These are phyloP conservation scores for Haplographium delicatum DNA, from an alignment of 495 filamentous ascomycete species.

Conservation along the genomic window DNA sequence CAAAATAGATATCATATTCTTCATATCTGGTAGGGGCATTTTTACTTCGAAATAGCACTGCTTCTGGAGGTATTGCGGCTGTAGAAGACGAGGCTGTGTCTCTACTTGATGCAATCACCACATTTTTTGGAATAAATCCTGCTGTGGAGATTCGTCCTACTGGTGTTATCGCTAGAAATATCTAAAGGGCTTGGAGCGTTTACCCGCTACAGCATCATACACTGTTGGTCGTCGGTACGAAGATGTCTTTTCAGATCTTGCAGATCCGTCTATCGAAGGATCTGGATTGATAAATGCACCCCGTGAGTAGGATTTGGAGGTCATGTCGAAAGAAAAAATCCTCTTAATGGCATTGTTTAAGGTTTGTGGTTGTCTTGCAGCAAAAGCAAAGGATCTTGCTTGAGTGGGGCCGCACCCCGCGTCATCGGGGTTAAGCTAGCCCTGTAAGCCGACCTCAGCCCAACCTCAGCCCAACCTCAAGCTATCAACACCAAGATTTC, in stretches of 20 bases:
- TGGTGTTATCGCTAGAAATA: neutral
- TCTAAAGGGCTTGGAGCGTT: neutral
- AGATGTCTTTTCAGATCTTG: slow-evolving; percentile 7
- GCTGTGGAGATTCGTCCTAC: slow-evolving; percentile 32
- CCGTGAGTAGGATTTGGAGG: slow-evolving; percentile 12
- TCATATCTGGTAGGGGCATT: slow-evolving; percentile 58
- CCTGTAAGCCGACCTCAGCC: neutral
- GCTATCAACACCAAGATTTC: neutral
- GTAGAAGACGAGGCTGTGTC: slow-evolving; percentile 49
- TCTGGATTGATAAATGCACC: slow-evolving; percentile 6
- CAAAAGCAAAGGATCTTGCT: neutral
- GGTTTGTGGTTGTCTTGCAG: neutral
- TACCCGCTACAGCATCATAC: slow-evolving; percentile 81
- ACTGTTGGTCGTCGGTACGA: slow-evolving; percentile 46
- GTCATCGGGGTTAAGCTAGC: neutral
- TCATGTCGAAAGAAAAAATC: slow-evolving; percentile 12
- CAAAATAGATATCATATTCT: slow-evolving; percentile 69
- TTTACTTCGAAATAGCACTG: slow-evolving; percentile 62
- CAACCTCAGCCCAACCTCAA: neutral
- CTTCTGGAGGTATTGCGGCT: slow-evolving; percentile 59
- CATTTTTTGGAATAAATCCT: slow-evolving; percentile 36
- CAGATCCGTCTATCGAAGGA: neutral
- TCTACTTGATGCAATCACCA: slow-evolving; percentile 37
- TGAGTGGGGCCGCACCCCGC: neutral
- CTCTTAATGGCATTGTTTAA: neutral